These are phyloP conservation scores for Diaporthe australafricana DNA, from an alignment of 2,329 filamentous ascomycete genomes.

Conservation along the genomic window DNA sequence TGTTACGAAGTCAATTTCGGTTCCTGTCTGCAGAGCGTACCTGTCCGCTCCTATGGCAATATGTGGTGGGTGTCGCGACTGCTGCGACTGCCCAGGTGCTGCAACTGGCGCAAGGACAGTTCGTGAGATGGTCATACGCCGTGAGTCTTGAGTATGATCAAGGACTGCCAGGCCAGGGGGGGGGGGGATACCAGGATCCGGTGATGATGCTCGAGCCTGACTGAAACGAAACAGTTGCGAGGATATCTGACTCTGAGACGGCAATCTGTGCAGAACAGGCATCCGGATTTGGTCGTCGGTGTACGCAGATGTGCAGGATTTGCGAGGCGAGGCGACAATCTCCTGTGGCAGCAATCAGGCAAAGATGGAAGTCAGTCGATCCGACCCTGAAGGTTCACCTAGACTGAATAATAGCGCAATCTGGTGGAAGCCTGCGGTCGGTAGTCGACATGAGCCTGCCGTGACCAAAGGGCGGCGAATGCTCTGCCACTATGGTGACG, in stretches of 20 bases:
- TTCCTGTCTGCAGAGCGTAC: background rate
- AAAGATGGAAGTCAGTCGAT: background rate
- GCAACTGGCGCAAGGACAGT: background rate
- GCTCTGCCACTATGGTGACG: background rate
- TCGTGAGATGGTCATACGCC: background rate
- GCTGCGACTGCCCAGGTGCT: too few species aligned
- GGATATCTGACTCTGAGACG: constrained; percentile 4
- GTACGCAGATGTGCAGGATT: constrained; percentile 5
- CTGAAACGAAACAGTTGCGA: constrained; percentile 14
- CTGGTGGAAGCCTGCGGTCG: background rate
- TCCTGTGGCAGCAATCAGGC: background rate
- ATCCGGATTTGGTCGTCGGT: constrained; percentile 1
- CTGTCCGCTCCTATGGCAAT: background rate
- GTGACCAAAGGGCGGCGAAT: background rate
- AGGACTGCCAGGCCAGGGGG: background rate
- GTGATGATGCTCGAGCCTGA: background rate
- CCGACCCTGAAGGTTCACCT: constrained; percentile 15
- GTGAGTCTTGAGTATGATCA: background rate
- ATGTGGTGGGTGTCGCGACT: background rate
- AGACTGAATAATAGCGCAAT: constrained; percentile 11
- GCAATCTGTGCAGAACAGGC: background rate
- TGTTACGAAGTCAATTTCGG: constrained; percentile 18
- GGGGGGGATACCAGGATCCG: background rate
- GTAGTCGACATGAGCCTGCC: background rate
- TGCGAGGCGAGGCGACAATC: constrained; percentile 10